Evolutionary conservation across 2,329 filamentous ascomycete species (phyloP), one percentile per base, ranked within the genome.

Genomic region (Bertia moriformis): DNA sequence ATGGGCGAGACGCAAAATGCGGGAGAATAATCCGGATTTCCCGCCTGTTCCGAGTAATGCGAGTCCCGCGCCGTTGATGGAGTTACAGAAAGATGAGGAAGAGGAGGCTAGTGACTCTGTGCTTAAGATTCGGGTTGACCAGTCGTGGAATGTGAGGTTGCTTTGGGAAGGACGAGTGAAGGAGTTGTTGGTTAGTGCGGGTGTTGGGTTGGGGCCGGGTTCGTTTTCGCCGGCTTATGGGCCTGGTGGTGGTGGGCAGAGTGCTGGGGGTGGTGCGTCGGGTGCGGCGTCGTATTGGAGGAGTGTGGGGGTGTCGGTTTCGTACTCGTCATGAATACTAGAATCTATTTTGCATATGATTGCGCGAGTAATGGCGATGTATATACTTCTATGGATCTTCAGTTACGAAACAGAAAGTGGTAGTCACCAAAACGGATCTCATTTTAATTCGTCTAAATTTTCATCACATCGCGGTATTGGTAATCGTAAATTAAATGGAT

Each of bases 121-220:
- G 18, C 54, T 82, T 38, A 83, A 82, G 49, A 67, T 77, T 38
- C 65, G 71, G 29, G 61, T 80, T 19, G 74, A 79, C 46, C 75
- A 80, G 55, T 68, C 71, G 40, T 75, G 72, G 56, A 72, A 69
- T 44, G 64, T 80, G 38, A 69, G 73, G 18, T 48, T 81, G 35
- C 56, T 81, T 17, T 83, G 78, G 78, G 77, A 81, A 51, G 75
- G 76, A 4, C 61, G 73, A 38, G 67, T 79, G 27, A 82, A 82
- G 56, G 75, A 80, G 49, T 54, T 82, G 38, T 57, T 82, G 41
- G 73, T 81, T 42, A 78, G 71, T 45, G 63, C 32, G 32, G 32
- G 32, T 35, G 32, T 35, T 7, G 32, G 32, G 32, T 17, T 35
- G 10, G 32, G 32, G 7, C 32, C 32, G 32, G 15, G 32, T 10